A percentile compares a stretch with the other conserved stretches of the same genome.
Conservation (phyloP, 2,329 filamentous ascomycete species). For the Epichloe uncinata region DNA sequence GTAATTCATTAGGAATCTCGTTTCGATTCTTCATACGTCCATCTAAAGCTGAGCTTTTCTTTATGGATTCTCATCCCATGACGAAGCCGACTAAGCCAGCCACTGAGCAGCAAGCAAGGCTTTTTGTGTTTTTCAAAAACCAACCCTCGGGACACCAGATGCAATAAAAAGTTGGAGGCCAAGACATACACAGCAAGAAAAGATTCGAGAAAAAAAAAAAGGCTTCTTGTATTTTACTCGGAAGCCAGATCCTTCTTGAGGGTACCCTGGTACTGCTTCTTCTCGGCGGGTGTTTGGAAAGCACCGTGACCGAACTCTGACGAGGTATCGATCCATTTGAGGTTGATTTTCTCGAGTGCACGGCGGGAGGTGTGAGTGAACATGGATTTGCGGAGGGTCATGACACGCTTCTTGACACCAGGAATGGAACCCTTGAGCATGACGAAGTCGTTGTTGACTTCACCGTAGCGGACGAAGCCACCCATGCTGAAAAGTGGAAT, state of each 20-base stretch:
- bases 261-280: constrained; percentile 92
- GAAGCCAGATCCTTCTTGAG: constrained; percentile 89
- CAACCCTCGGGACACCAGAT: constrained; percentile 38
- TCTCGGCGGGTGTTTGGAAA: constrained; percentile 97
- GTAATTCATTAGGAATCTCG: constrained; percentile 6
- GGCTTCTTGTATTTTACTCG: constrained; percentile 24
- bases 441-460: constrained; percentile 98
- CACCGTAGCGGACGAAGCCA: constrained; percentile 98
- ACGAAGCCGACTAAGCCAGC: constrained; percentile 20
- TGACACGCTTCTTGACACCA: constrained; percentile 98
- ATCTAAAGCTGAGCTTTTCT: constrained; percentile 20
- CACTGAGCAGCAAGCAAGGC: constrained; percentile 19
- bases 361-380: constrained; percentile 92
- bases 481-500: constrained; percentile 53
- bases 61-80: constrained; percentile 21
- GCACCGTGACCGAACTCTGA: constrained; percentile 99
- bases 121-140: background rate
- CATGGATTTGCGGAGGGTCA: constrained; percentile 98
- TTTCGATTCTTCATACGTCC: constrained; percentile 16
- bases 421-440: constrained; percentile 96
- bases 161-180: constrained; percentile 29
- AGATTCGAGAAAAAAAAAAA: constrained; percentile 25
- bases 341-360: constrained; percentile 96
- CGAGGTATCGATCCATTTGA: constrained; percentile 99
- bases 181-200: constrained; percentile 13